Conservation (phyloP, 2,329 filamentous ascomycete species). For the Colletotrichum incanum region DNA sequence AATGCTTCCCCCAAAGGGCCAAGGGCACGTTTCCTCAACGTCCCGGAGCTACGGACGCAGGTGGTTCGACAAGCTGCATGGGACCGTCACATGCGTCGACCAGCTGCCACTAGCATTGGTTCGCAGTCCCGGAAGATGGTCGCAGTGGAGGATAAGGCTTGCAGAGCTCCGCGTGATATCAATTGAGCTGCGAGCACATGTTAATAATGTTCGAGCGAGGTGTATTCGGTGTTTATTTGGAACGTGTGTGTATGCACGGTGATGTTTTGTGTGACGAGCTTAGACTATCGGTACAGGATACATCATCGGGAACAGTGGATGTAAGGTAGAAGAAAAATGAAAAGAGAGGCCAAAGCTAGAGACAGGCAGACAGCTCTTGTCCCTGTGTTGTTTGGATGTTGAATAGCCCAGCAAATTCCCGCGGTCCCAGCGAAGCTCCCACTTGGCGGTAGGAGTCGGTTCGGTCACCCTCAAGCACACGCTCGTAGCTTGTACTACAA, state of each 20-base stretch:
- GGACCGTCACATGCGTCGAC: constrained; percentile 35
- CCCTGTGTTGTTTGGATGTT: not conserved
- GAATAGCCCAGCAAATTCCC: constrained; percentile 3
- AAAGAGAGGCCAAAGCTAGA: not conserved
- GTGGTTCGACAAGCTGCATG: constrained; percentile 12
- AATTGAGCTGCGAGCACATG: not conserved
- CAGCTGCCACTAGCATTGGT: constrained; percentile 19
- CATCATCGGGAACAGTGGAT: not conserved
- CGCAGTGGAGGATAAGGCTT: not conserved
- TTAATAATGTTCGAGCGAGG: not conserved
- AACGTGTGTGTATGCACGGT: constrained; percentile 4
- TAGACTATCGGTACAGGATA: constrained; percentile 17
- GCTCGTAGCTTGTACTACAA: not conserved
- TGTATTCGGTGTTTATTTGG: not conserved
- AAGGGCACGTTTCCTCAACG: constrained; percentile 16
- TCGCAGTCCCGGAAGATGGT: constrained; percentile 11
- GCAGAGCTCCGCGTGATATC: constrained; percentile 10
- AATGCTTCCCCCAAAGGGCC: constrained; percentile 7
- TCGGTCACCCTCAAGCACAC: not conserved
- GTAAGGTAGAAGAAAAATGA: not conserved
- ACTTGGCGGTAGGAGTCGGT: not conserved
- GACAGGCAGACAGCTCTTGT: not conserved
- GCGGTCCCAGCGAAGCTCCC: not conserved
- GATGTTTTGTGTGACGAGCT: constrained; percentile 9
- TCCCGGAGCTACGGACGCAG: constrained; percentile 39